Percentiles rank a stretch among this genome's conserved stretches.
These are phyloP conservation scores for Trebouxia sp. DNA, from an alignment of 139 green algal genomes.

Conservation along the genomic window DNA sequence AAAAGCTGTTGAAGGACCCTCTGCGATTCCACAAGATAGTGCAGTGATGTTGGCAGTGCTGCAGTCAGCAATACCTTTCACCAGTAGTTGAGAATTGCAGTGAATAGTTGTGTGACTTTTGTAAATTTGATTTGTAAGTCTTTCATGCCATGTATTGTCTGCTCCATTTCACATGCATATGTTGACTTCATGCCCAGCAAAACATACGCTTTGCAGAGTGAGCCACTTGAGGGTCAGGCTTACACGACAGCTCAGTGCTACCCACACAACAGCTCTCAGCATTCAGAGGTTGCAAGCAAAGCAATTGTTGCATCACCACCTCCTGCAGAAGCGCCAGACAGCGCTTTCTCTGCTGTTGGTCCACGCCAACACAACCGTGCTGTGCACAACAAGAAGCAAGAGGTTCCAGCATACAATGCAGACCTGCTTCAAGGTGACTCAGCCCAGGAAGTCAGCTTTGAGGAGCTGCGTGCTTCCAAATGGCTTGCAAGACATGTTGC, in stretches of 20 bases:
- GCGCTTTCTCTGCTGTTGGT: neutral
- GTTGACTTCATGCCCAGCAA: conserved; percentile 15
- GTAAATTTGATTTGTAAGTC: neutral
- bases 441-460: conserved; percentile 68
- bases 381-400: conserved; percentile 11
- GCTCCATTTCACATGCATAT: neutral
- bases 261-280: too few relatives aligned
- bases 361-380: neutral
- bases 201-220: conserved; percentile 4
- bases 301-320: too few relatives aligned
- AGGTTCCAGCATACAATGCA: conserved; percentile 13
- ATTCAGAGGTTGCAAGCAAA: too few relatives aligned
- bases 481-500: conserved; percentile 47
- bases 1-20: conserved; percentile 46
- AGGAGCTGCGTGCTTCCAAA: conserved; percentile 61
- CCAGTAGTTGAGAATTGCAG: too few relatives aligned
- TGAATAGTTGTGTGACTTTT: too few relatives aligned
- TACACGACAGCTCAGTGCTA: too few relatives aligned
- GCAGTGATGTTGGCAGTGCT: neutral
- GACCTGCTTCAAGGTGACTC: neutral
- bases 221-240: neutral
- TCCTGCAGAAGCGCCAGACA: neutral
- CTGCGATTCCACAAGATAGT: conserved; percentile 49
- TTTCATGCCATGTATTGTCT: neutral
- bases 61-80: too few relatives aligned